A percentile compares a stretch with the other conserved stretches of the same genome.
Evolutionary conservation across 148 eudicot genomes (phyloP).

Genomic region (Hydrangea macrophylla): DNA sequence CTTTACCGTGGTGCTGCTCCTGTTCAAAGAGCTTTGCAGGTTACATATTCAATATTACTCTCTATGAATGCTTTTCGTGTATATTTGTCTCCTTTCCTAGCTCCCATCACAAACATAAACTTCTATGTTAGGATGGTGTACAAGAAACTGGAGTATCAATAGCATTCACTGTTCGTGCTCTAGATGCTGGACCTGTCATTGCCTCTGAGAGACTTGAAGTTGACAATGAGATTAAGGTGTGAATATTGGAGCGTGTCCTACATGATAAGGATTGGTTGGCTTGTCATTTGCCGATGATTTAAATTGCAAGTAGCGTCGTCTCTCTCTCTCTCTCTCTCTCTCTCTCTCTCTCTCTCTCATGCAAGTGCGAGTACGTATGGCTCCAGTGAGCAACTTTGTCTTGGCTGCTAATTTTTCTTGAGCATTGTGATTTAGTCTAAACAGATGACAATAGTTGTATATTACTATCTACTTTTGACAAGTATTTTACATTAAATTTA

Average conservation of each 20-base stretch:
- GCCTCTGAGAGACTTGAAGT: constrained; percentile 57
- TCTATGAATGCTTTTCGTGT: constrained; percentile 14
- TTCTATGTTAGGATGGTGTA: constrained; percentile 75
- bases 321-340: constrained; percentile 3
- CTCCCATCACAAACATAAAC: constrained; percentile 8
- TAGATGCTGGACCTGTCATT: constrained; percentile 95
- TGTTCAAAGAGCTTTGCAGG: constrained; percentile 99
- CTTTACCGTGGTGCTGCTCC: constrained; percentile 99
- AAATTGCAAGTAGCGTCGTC: not conserved
- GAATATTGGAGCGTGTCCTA: constrained; percentile 1
- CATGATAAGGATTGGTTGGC: not conserved
- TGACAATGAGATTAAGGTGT: constrained; percentile 79
- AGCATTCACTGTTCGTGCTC: constrained; percentile 80
- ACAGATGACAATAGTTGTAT: not conserved
- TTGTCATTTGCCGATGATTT: not conserved
- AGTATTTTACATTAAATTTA: constrained; percentile 5
- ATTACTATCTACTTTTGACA: constrained; percentile 3
- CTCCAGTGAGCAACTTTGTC: not conserved
- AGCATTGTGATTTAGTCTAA: not conserved
- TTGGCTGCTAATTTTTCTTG: not conserved
- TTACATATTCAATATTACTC: constrained; percentile 19
- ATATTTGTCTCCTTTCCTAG: not conserved
- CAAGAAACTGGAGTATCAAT: constrained; percentile 92
- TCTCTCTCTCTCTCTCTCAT: no score
- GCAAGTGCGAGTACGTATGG: no score